A percentile compares a stretch with the other conserved stretches of the same genome.
phyloP scores from a whole-genome alignment of 2,329 filamentous ascomycete genomes.

The Talaromyces pinophilus region DNA sequence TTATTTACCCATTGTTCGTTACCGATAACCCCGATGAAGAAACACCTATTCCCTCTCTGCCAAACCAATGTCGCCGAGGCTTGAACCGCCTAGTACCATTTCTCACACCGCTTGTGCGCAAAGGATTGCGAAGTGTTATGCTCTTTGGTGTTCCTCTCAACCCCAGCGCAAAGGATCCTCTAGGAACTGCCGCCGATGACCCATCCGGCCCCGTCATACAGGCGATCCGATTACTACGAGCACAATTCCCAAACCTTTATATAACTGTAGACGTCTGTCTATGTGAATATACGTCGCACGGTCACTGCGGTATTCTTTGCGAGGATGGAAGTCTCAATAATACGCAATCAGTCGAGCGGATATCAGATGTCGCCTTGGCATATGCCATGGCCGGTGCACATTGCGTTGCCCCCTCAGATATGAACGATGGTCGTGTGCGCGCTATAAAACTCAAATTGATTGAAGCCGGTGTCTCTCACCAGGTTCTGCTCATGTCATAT shows the following conservation, averaged over 20 bases:
- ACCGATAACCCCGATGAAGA: conserved; percentile 94
- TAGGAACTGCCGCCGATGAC: conserved; percentile 90
- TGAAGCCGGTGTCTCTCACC: conserved; percentile 88
- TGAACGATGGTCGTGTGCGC: conserved; percentile 97
- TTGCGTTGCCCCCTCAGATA: conserved; percentile 95
- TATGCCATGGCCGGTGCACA: conserved; percentile 96
- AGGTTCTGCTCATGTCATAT: conserved; percentile 93
- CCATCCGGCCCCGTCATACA: conserved; percentile 89
- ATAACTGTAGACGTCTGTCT: conserved; percentile 92
- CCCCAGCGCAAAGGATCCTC: conserved; percentile 79
- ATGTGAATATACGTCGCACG: conserved; percentile 97
- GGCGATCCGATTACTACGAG: conserved; percentile 78
- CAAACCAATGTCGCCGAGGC: conserved; percentile 84
- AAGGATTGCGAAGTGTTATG: conserved; percentile 89
- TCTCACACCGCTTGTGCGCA: conserved; percentile 80
- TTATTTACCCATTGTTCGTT: conserved; percentile 96
- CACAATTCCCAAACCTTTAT: conserved; percentile 85
- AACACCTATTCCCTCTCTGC: conserved; percentile 83
- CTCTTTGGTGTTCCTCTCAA: conserved; percentile 90
- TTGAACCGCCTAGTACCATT: conserved; percentile 83
- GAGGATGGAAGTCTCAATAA: conserved; percentile 95
- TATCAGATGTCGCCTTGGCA: conserved; percentile 94
- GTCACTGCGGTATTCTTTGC: conserved; percentile 92
- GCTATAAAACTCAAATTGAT: conserved; percentile 98
- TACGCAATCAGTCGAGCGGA: conserved; percentile 85